Conservation (phyloP, 1,284 basidiomycete genomes). For the Leccinum griseonigrum region DNA sequence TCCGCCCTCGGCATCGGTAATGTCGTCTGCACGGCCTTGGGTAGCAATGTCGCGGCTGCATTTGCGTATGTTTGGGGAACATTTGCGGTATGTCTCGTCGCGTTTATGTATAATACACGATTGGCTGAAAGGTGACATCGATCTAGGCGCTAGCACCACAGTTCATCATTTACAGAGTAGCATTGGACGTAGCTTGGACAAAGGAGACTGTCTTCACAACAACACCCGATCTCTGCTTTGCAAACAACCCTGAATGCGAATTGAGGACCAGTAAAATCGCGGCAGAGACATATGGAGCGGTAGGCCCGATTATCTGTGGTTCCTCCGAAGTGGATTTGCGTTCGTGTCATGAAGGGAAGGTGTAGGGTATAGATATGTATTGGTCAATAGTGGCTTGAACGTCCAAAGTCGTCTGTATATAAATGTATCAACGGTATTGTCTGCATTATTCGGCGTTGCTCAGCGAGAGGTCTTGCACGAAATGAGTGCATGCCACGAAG, state of each 20-base stretch:
- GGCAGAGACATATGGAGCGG: not conserved
- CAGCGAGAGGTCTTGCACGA: not conserved
- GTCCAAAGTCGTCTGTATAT: not conserved
- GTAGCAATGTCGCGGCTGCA: not conserved
- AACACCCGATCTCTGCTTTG: not conserved
- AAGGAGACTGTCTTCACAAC: not conserved
- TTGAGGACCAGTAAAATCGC: not conserved
- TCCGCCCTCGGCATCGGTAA: slow-evolving; percentile 2
- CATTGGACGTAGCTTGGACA: slow-evolving; percentile 1
- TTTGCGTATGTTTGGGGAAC: slow-evolving; percentile 4
- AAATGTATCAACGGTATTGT: not conserved
- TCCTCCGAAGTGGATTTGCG: not conserved
- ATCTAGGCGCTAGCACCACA: slow-evolving; percentile 6
- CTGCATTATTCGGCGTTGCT: not conserved
- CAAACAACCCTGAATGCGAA: not conserved
- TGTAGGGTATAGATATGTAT: not conserved
- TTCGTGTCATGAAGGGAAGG: not conserved
- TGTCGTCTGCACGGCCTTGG: not conserved
- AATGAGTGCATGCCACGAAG: not conserved
- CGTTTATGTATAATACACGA: not conserved
- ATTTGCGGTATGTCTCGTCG: not conserved
- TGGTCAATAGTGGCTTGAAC: not conserved
- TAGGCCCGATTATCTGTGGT: not conserved
- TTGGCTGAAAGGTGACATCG: not conserved
- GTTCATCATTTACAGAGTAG: slow-evolving; percentile 10